A percentile compares a stretch with the other conserved stretches of the same genome.
Evolutionary conservation across 805 yeast species (phyloP).

Genomic region (Myxozyma mucilagina): DNA sequence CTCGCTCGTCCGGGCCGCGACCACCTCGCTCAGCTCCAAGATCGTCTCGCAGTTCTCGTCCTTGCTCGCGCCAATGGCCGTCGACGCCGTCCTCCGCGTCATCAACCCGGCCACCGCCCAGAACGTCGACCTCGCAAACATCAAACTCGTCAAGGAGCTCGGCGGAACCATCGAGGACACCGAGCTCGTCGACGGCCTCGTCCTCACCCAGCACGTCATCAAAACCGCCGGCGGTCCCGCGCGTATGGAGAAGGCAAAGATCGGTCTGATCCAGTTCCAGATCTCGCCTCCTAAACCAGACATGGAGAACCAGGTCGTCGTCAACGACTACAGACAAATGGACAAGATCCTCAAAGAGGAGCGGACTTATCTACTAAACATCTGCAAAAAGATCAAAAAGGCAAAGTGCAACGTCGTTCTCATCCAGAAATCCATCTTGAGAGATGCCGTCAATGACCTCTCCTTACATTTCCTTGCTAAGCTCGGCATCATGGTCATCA

Average conservation of each 20-base stretch:
- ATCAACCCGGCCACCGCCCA: constrained; percentile 57
- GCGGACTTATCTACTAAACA: constrained; percentile 89
- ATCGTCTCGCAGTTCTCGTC: constrained; percentile 91
- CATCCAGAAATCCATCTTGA: constrained; percentile 87
- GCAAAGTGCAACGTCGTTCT: constrained; percentile 91
- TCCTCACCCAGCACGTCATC: constrained; percentile 83
- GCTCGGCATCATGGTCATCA: constrained; percentile 88
- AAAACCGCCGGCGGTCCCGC: constrained; percentile 94
- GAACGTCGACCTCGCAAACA: constrained; percentile 82
- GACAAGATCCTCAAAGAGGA: constrained; percentile 97
- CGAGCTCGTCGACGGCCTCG: constrained; percentile 88
- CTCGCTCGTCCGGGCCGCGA: constrained; percentile 84
- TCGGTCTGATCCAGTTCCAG: constrained; percentile 90
- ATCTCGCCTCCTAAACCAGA: constrained; percentile 96
- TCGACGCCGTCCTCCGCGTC: constrained; percentile 85
- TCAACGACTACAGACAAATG: constrained; percentile 98
- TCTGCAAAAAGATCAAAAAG: constrained; percentile 94
- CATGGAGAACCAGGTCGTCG: constrained; percentile 96
- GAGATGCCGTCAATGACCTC: constrained; percentile 93
- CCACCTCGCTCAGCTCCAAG: constrained; percentile 90
- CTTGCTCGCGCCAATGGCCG: constrained; percentile 87
- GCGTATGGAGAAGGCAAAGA: constrained; percentile 88
- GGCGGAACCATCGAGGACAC: constrained; percentile 99
- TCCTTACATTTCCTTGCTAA: constrained; percentile 93
- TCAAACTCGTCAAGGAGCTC: constrained; percentile 85